phyloP scores from a whole-genome alignment of 352 stramenopile genomes.

The Globisporangium parvum region DNA sequence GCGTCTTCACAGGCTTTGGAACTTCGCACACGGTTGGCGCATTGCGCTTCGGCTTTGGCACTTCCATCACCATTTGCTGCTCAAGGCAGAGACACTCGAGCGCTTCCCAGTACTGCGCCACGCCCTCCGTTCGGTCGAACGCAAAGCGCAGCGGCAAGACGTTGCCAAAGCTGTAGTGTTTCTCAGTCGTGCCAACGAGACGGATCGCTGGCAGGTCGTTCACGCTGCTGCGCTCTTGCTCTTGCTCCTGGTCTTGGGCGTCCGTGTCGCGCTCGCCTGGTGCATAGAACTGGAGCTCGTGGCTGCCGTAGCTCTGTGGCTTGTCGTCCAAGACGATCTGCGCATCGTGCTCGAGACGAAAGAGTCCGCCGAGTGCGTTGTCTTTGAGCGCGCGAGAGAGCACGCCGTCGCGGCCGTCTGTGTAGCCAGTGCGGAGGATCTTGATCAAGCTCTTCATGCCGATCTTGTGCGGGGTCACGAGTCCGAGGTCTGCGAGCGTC shows the following conservation, averaged over 20 bases:
- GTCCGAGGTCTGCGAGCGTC: slow-evolving; percentile 54
- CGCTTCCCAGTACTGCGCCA: slow-evolving; percentile 72
- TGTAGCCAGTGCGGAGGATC: slow-evolving; percentile 62
- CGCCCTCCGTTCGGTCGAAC: slow-evolving; percentile 30
- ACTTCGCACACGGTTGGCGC: slow-evolving; percentile 50
- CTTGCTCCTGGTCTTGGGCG: neutral
- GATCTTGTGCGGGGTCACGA: slow-evolving; percentile 75
- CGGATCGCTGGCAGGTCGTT: slow-evolving; percentile 29
- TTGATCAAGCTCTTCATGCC: slow-evolving; percentile 76
- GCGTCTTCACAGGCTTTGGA: slow-evolving; percentile 53
- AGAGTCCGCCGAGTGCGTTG: slow-evolving; percentile 65
- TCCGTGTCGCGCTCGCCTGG: neutral
- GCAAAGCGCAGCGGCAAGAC: slow-evolving; percentile 51
- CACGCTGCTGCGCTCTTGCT: slow-evolving; percentile 10
- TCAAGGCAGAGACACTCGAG: slow-evolving; percentile 77
- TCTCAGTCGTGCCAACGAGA: slow-evolving; percentile 57
- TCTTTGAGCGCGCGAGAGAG: slow-evolving; percentile 64
- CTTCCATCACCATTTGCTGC: slow-evolving; percentile 68
- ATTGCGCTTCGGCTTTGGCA: slow-evolving; percentile 43
- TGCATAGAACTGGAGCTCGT: neutral
- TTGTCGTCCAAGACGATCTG: slow-evolving; percentile 51
- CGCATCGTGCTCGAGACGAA: slow-evolving; percentile 40
- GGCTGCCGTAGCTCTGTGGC: slow-evolving; percentile 2
- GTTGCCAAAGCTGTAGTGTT: slow-evolving; percentile 62
- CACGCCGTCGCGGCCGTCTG: slow-evolving; percentile 57